phyloP scores from a whole-genome alignment of 192 early-diverging fungal genomes.

The Coemansia sp. region DNA sequence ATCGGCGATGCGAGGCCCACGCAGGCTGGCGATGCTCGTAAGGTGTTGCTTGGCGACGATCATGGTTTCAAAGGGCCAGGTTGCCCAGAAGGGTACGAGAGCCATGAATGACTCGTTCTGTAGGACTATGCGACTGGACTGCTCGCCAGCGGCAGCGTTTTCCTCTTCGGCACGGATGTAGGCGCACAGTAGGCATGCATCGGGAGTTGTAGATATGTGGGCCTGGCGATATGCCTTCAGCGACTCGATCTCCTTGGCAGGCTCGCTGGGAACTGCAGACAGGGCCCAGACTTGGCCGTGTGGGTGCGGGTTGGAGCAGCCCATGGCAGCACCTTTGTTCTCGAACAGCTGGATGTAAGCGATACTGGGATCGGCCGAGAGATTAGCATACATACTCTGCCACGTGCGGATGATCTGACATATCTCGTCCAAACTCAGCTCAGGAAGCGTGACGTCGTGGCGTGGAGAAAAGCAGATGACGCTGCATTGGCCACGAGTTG shows the following conservation, averaged over 20 bases:
- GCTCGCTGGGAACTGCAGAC: conserved; percentile 81
- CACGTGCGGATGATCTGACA: conserved; percentile 70
- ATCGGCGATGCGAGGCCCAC: conserved; percentile 58
- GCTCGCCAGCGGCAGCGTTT: conserved; percentile 40
- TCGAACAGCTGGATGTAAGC: conserved; percentile 95
- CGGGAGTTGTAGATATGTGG: conserved; percentile 22
- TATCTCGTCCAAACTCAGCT: conserved; percentile 76
- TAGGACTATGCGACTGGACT: conserved; percentile 67
- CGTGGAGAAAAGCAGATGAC: conserved; percentile 94
- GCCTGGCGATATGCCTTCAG: conserved; percentile 64
- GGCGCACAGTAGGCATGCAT: conserved; percentile 78
- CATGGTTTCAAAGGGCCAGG: conserved; percentile 96
- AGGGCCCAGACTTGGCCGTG: conserved; percentile 95
- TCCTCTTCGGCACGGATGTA: conserved; percentile 61
- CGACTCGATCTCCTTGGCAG: conserved; percentile 68
- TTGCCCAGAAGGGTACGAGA: conserved; percentile 94
- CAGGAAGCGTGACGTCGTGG: conserved; percentile 87
- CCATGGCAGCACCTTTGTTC: conserved; percentile 97
- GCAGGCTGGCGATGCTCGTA: conserved; percentile 58
- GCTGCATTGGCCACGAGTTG: conserved; percentile 75
- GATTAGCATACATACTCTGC: conserved; percentile 64
- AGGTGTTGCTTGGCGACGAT: conserved; percentile 74
- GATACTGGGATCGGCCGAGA: conserved; percentile 61
- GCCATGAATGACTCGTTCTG: conserved; percentile 82
- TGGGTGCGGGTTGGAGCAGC: conserved; percentile 97